Conservation (phyloP, 805 yeast species). For the Saccharomycopsis synnaedendra region DNA sequence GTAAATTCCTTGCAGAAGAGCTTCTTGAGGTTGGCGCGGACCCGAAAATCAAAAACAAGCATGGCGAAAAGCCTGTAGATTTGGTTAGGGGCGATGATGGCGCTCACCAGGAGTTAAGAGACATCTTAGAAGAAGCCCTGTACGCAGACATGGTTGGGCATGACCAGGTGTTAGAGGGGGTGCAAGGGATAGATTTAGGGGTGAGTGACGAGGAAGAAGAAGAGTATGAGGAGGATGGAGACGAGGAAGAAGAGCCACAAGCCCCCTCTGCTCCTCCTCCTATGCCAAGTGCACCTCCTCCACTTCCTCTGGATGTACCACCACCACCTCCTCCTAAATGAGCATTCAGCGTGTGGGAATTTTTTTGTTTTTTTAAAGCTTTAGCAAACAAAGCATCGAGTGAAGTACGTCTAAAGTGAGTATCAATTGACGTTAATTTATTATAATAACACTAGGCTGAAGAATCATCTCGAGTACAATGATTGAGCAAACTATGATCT, state of each 20-base stretch:
- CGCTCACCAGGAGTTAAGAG: slow-evolving; percentile 44
- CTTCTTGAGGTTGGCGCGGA: slow-evolving; percentile 89
- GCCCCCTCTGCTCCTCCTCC: slow-evolving; percentile 16
- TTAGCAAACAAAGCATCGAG: no score
- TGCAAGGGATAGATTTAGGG: not conserved
- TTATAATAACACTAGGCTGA: no score
- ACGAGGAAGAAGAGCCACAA: slow-evolving; percentile 25
- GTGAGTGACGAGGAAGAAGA: slow-evolving; percentile 21
- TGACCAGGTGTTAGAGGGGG: not conserved
- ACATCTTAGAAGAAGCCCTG: slow-evolving; percentile 73
- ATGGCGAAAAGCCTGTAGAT: slow-evolving; percentile 67
- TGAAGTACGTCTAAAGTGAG: not conserved
- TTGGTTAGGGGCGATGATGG: slow-evolving; percentile 35
- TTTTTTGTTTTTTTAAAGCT: no score
- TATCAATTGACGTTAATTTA: not conserved
- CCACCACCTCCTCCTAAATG: slow-evolving; percentile 7
- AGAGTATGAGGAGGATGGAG: slow-evolving; percentile 20
- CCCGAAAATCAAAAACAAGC: slow-evolving; percentile 46
- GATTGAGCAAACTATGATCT: no score
- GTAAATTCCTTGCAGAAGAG: slow-evolving; percentile 64
- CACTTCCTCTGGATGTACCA: slow-evolving; percentile 1
- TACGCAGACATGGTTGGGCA: slow-evolving; percentile 36
- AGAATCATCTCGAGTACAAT: no score
- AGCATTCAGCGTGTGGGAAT: no score
- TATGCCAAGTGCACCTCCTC: slow-evolving; percentile 4